These are phyloP conservation scores for Naganishia albida DNA, from an alignment of 1,284 basidiomycete genomes.

Conservation along the genomic window DNA sequence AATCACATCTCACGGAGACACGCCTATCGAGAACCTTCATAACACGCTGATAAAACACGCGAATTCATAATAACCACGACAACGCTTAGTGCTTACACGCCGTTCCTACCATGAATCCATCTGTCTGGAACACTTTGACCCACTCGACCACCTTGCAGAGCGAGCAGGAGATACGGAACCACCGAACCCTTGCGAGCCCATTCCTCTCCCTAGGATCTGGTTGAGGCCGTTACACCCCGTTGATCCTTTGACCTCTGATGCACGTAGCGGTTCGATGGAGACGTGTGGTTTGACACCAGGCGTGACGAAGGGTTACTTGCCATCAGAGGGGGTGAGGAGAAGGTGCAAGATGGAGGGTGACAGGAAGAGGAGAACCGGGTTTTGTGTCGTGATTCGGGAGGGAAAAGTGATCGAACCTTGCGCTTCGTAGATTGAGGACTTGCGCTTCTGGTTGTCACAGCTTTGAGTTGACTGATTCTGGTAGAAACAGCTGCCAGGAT, in stretches of 20 bases:
- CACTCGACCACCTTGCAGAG: constrained; percentile 31
- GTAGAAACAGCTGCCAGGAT: not conserved
- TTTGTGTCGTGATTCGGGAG: not conserved
- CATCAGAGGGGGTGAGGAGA: constrained; percentile 23
- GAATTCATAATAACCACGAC: not conserved
- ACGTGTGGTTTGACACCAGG: constrained; percentile 18
- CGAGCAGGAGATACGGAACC: constrained; percentile 33
- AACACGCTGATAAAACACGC: not conserved
- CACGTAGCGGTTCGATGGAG: constrained; percentile 26
- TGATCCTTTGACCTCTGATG: constrained; percentile 27
- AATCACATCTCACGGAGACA: not conserved
- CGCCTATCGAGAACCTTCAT: too few relatives aligned
- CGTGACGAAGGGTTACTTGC: constrained; percentile 27
- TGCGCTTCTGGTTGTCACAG: not conserved
- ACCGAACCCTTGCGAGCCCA: constrained; percentile 22
- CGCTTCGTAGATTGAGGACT: not conserved
- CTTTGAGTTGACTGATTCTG: not conserved
- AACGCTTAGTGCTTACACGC: not conserved
- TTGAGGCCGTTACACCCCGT: constrained; percentile 17
- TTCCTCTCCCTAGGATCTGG: constrained; percentile 18
- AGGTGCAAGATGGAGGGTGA: not conserved
- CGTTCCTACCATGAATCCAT: not conserved
- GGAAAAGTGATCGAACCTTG: constrained; percentile 8
- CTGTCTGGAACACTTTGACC: constrained; percentile 32
- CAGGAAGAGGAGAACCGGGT: not conserved